phyloP scores from a whole-genome alignment of 2,329 filamentous ascomycete genomes.

The Talaromyces islandicus region DNA sequence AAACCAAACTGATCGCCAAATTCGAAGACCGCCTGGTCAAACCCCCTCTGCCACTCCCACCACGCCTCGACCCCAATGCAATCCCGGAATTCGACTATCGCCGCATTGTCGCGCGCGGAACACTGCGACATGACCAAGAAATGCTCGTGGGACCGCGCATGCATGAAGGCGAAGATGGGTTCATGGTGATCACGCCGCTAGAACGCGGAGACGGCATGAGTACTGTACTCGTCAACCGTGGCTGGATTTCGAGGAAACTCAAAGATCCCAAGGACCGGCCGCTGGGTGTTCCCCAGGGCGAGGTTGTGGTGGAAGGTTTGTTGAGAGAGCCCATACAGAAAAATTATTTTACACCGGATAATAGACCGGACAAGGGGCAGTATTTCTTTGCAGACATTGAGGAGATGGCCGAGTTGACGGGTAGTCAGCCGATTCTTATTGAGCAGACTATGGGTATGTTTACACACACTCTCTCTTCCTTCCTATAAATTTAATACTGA shows the following conservation, averaged over 20 bases:
- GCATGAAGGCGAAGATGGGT: constrained; percentile 84
- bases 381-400: constrained; percentile 94
- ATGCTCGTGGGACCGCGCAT: constrained; percentile 93
- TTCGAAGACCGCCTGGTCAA: constrained; percentile 88
- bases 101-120: constrained; percentile 68
- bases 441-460: constrained; percentile 84
- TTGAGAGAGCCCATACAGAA: constrained; percentile 89
- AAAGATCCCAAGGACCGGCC: constrained; percentile 57
- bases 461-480: neutral
- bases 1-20: constrained; percentile 82
- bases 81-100: constrained; percentile 89
- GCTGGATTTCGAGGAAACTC: constrained; percentile 81
- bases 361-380: constrained; percentile 72
- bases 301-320: constrained; percentile 76
- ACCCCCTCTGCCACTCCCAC: constrained; percentile 77
- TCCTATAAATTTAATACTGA: constrained; percentile 8
- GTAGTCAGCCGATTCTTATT: constrained; percentile 86
- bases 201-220: constrained; percentile 58
- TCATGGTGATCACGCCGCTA: constrained; percentile 83
- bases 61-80: constrained; percentile 72
- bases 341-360: constrained; percentile 94
- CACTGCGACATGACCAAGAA: constrained; percentile 79
- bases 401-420: constrained; percentile 80
- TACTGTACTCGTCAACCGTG: constrained; percentile 80
- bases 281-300: constrained; percentile 60